Conservation (phyloP, 495 filamentous ascomycete species). For the Aspergillus nanangensis region DNA sequence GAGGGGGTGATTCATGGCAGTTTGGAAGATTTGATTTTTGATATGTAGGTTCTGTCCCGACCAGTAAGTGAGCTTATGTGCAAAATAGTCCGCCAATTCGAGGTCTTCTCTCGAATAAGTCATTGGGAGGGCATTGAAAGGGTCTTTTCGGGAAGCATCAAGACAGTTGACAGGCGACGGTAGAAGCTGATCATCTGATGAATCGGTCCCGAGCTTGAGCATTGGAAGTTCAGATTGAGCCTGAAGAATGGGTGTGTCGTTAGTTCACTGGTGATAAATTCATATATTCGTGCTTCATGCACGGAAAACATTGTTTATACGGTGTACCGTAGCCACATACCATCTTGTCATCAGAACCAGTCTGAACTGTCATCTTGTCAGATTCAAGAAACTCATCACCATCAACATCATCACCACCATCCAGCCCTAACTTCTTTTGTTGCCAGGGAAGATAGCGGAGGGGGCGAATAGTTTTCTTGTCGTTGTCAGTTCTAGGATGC, state of each 20-base stretch:
- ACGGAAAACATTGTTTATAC: no score
- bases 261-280: neutral
- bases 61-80: slow-evolving; percentile 38
- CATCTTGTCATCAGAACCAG: neutral
- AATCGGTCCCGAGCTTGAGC: slow-evolving; percentile 9
- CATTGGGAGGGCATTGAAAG: slow-evolving; percentile 27
- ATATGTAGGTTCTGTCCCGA: slow-evolving; percentile 38
- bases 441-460: slow-evolving; percentile 24
- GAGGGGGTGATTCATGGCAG: slow-evolving; percentile 31
- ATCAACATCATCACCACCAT: slow-evolving; percentile 4
- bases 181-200: slow-evolving; percentile 6
- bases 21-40: slow-evolving; percentile 34
- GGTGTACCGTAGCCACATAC: no score
- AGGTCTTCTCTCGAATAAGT: slow-evolving; percentile 18
- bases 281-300: no score
- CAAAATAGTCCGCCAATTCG: slow-evolving; percentile 35
- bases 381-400: neutral
- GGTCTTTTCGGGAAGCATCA: slow-evolving; percentile 31
- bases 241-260: slow-evolving; percentile 4
- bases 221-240: slow-evolving; percentile 15
- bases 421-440: slow-evolving; percentile 9
- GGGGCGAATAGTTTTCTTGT: slow-evolving; percentile 12
- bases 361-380: neutral
- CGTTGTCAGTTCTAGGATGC: slow-evolving; percentile 11
- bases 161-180: slow-evolving; percentile 25